Evolutionary conservation across 768 basidiomycete species (phyloP), one percentile per base, ranked within the genome.

Genomic region (Leccinum aurantiacum): DNA sequence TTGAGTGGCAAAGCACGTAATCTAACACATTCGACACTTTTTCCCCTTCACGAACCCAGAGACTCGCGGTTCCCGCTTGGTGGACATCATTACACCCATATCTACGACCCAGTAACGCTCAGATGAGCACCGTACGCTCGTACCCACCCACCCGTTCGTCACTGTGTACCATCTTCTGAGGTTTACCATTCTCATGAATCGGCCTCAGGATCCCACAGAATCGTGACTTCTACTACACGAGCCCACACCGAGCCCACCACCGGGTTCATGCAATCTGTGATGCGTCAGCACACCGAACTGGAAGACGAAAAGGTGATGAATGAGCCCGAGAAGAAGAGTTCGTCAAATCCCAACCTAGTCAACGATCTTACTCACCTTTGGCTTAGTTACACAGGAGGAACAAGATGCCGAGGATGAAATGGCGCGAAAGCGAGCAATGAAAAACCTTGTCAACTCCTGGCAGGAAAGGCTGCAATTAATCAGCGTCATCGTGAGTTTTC

Each of bases 401-500:
- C 84, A 85, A 62, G 74, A 86, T 62, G 63, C 74, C 8, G 71
- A 67, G 25, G 85, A 86, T 58, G 80, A 80, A 8, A 69, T 77
- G 58, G 77, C 76, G 13, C 73, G 76, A 41, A 74, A 72, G 62
- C 76, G 78, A 53, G 82, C 80, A 3, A 75, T 80, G 74, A 78
- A 71, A 53, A 80, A 83, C 46, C 76, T 86, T 3, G 76, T 84
- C n/a, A 78, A 80, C 63, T 82, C 82, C 4, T 87, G 85, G 85
- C 80, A 83, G 76, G 85, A 86, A 60, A 76, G 84, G 46, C 75
- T 86, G 47, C 83, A 86, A 71, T 73, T 86, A 11, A 84, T 87
- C 69, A 81, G 78, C 44, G 78, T 87, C 35, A 84, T 85, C 54
- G 85, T 84, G 50, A 65, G 83, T 74, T 27, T 29, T 57, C n/a